phyloP scores from a whole-genome alignment of 768 basidiomycete species.

The Cystofilobasidium capitatum region DNA sequence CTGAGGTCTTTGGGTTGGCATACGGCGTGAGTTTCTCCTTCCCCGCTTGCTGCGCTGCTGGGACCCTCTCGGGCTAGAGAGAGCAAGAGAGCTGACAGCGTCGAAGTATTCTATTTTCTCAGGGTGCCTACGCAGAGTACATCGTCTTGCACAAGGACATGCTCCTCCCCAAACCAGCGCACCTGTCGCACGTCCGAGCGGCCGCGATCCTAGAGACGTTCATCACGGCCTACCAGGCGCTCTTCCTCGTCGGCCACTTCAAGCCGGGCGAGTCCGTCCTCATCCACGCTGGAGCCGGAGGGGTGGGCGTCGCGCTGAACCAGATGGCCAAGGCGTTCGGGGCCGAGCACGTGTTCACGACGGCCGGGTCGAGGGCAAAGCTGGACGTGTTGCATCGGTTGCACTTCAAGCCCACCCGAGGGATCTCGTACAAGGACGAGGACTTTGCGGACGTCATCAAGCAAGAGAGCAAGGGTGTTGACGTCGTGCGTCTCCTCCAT shows the following conservation, averaged over 20 bases:
- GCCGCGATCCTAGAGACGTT: slow-evolving; percentile 82
- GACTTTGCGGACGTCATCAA: slow-evolving; percentile 69
- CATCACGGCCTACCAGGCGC: slow-evolving; percentile 64
- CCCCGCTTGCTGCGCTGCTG: neutral
- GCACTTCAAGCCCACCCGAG: slow-evolving; percentile 52
- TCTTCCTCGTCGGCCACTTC: slow-evolving; percentile 59
- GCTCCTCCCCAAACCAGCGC: slow-evolving; percentile 60
- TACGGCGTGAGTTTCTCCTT: slow-evolving; percentile 53
- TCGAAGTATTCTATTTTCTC: too few relatives aligned
- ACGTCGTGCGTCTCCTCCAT: slow-evolving; percentile 43
- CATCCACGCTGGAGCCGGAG: slow-evolving; percentile 70
- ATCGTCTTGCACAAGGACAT: slow-evolving; percentile 58
- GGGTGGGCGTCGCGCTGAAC: slow-evolving; percentile 75
- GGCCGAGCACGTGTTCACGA: slow-evolving; percentile 66
- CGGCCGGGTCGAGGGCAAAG: slow-evolving; percentile 72
- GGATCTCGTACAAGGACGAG: slow-evolving; percentile 72
- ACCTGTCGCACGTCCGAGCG: slow-evolving; percentile 72
- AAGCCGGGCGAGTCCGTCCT: slow-evolving; percentile 65
- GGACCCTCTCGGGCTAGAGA: too few relatives aligned
- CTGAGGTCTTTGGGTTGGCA: slow-evolving; percentile 72
- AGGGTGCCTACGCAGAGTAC: slow-evolving; percentile 90
- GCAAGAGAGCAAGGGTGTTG: slow-evolving; percentile 56
- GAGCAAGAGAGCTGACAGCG: too few relatives aligned
- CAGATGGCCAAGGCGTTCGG: slow-evolving; percentile 70
- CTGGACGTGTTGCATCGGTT: slow-evolving; percentile 62